Conservation (phyloP, 192 early-diverging fungal species). For the Coemansia javaensis region DNA sequence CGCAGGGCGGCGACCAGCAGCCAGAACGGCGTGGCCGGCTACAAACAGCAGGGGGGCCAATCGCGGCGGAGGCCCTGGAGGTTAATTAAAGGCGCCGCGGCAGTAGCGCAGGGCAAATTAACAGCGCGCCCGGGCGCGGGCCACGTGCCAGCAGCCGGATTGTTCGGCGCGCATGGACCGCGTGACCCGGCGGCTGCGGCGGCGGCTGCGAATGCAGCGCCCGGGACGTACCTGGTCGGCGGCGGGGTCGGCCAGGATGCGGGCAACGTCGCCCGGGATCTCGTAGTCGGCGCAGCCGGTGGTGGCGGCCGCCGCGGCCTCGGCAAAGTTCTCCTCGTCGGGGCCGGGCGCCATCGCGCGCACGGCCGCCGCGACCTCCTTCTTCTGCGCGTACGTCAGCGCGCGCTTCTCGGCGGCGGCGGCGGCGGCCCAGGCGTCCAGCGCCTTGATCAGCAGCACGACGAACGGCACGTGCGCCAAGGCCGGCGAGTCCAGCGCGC, state of each 20-base stretch:
- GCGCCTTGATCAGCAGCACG: constrained; percentile 70
- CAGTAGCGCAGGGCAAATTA: constrained; percentile 14
- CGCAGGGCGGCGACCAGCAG: constrained; percentile 70
- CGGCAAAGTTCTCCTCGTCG: constrained; percentile 87
- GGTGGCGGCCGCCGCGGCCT: constrained; percentile 65
- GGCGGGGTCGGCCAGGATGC: constrained; percentile 34
- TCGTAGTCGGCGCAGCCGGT: constrained; percentile 58
- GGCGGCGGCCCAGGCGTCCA: constrained; percentile 71
- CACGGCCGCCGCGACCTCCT: constrained; percentile 63
- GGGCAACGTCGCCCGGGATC: constrained; percentile 20
- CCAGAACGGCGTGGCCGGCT: constrained; percentile 68
- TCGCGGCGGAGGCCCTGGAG: no score
- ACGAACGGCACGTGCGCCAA: constrained; percentile 82
- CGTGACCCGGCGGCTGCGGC: constrained; percentile 4
- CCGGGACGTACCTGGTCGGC: constrained; percentile 5
- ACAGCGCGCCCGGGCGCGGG: not conserved
- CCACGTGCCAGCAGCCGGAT: constrained; percentile 11
- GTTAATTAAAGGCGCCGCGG: constrained; percentile 4
- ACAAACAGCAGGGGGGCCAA: constrained; percentile 2
- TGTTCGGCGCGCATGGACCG: constrained; percentile 4
- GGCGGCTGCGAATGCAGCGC: no score
- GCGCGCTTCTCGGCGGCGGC: not conserved
- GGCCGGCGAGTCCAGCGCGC: constrained; percentile 59
- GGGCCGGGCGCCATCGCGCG: constrained; percentile 51
- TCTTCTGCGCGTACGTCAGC: constrained; percentile 58